A percentile compares a stretch with the other conserved stretches of the same genome.
These are phyloP conservation scores for Camellia granthamiana DNA, from an alignment of 148 eudicot genomes.

Conservation along the genomic window DNA sequence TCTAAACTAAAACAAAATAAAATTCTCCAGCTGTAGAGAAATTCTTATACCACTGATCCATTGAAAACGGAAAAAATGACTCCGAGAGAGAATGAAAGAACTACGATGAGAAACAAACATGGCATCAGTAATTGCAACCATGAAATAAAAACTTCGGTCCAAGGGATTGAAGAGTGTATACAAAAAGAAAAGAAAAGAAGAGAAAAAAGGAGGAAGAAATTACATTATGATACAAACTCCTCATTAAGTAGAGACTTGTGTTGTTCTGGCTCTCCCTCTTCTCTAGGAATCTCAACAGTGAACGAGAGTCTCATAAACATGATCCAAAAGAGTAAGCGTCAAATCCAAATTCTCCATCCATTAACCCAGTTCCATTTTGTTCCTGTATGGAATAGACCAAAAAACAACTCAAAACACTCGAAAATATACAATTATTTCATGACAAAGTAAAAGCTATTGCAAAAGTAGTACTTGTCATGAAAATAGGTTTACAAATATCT, in stretches of 20 bases:
- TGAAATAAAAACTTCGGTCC: background rate
- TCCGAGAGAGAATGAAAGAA: background rate
- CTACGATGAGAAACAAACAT: background rate
- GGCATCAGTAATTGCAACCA: constrained; percentile 12
- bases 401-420: background rate
- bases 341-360: constrained; percentile 40
- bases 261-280: background rate
- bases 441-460: background rate
- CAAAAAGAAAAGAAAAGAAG: background rate
- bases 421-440: background rate
- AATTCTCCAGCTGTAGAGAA: no score
- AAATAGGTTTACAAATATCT: background rate
- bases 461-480: background rate
- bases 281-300: constrained; percentile 5
- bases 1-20: no score
- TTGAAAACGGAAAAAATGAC: background rate
- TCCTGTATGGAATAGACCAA: constrained; percentile 34
- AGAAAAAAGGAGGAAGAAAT: constrained; percentile 5
- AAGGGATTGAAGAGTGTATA: constrained; percentile 1
- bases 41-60: no score
- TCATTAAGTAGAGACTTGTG: constrained; percentile 1
- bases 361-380: constrained; percentile 33
- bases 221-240: constrained; percentile 26
- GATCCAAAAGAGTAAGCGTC: constrained; percentile 42
- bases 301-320: constrained; percentile 21